A percentile compares a stretch with the other conserved stretches of the same genome.
phyloP scores from a whole-genome alignment of 257 asterid genomes.

The Petunia secreta region DNA sequence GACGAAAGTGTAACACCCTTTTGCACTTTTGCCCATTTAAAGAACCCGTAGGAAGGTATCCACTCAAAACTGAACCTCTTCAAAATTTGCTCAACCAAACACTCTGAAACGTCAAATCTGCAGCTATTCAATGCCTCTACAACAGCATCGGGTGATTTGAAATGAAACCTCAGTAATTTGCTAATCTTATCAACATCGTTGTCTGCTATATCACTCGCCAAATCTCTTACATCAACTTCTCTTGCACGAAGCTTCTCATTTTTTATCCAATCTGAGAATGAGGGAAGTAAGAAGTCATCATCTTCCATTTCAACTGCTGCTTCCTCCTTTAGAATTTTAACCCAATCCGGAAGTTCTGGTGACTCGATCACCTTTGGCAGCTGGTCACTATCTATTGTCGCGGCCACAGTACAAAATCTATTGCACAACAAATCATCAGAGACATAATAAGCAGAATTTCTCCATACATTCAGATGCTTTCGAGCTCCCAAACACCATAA shows the following conservation, averaged over 20 bases:
- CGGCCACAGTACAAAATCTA: constrained; percentile 48
- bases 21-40: constrained; percentile 71
- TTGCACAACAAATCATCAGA: constrained; percentile 36
- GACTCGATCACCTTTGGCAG: constrained; percentile 48
- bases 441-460: constrained; percentile 28
- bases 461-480: constrained; percentile 23
- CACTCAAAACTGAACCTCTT: constrained; percentile 81
- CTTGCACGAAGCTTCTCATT: constrained; percentile 42
- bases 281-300: constrained; percentile 85
- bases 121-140: constrained; percentile 51
- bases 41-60: constrained; percentile 74
- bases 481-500: constrained; percentile 38
- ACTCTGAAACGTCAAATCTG: constrained; percentile 52
- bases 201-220: constrained; percentile 43
- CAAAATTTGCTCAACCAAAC: constrained; percentile 62
- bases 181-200: constrained; percentile 65
- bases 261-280: constrained; percentile 71
- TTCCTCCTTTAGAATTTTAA: constrained; percentile 40
- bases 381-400: constrained; percentile 37
- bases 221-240: constrained; percentile 42
- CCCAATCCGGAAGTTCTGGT: constrained; percentile 86
- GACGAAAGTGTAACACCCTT: constrained; percentile 51
- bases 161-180: constrained; percentile 55
- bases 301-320: constrained; percentile 33
- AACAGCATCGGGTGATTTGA: constrained; percentile 53